phyloP scores from a whole-genome alignment of 805 yeast genomes.

The Starmera dryadoides region DNA sequence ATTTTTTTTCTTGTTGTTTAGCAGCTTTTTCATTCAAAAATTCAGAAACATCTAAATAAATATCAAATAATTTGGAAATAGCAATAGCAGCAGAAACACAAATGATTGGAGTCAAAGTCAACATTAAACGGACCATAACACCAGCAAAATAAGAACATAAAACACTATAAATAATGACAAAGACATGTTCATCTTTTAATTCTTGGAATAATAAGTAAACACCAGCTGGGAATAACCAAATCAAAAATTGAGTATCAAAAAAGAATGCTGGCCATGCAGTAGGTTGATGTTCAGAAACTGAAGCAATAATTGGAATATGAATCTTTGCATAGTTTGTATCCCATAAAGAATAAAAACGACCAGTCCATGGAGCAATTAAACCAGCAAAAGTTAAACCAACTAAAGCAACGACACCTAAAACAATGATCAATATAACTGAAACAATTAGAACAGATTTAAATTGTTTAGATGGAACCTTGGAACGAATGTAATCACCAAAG shows the following conservation, averaged over 20 bases:
- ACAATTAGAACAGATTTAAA: slow-evolving; percentile 64
- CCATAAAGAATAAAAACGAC: slow-evolving; percentile 97
- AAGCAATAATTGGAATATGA: slow-evolving; percentile 97
- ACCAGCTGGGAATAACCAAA: slow-evolving; percentile 99
- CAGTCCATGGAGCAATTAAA: slow-evolving; percentile 98
- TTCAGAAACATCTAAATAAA: slow-evolving; percentile 61
- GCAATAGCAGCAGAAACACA: slow-evolving; percentile 93
- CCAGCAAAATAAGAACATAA: slow-evolving; percentile 96
- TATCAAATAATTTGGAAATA: slow-evolving; percentile 73
- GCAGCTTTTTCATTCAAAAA: slow-evolving; percentile 6
- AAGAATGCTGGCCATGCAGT: slow-evolving; percentile 99
- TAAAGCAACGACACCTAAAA: slow-evolving; percentile 63
- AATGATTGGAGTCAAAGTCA: slow-evolving; percentile 92
- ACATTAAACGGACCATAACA: slow-evolving; percentile 97
- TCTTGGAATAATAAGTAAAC: slow-evolving; percentile 87
- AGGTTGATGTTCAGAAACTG: slow-evolving; percentile 99
- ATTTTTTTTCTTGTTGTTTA: not conserved
- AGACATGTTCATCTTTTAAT: slow-evolving; percentile 84
- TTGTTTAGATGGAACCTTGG: slow-evolving; percentile 62
- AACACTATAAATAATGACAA: slow-evolving; percentile 87
- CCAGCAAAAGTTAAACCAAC: slow-evolving; percentile 83
- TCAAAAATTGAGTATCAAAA: slow-evolving; percentile 85
- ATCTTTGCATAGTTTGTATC: slow-evolving; percentile 96
- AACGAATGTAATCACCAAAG: slow-evolving; percentile 72
- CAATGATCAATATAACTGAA: slow-evolving; percentile 47